Base-by-base conservation (phyloP, 2,329 filamentous ascomycete genomes). In the Annulohypoxylon truncatum region DNA sequence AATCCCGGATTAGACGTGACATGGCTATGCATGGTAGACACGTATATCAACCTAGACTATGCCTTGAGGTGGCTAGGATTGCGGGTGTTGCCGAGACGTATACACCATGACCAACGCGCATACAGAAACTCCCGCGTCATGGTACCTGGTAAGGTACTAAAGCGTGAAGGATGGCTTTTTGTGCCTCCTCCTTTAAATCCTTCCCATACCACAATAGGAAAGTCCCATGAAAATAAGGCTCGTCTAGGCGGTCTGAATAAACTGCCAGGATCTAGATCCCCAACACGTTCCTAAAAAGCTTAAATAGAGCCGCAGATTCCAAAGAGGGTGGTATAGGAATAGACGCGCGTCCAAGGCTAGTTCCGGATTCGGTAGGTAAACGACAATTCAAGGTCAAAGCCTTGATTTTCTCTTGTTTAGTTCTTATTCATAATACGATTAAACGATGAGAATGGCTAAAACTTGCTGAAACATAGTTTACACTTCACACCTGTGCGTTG, bases 251-350 rank as follows among this genome's bases (percentile, higher is more conserved):
- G 47, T 22, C 47, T 33, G 26, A 20, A 7, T 28, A 18, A 33
- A 4, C n/a, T 13, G 31, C 24, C 15, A 5, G 31, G 48, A 52
- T 52, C 29, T 24, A 24, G 29, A 52, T 52, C 31, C 48, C 13
- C 26, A 18, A 20, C 29, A 38, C 15, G 15, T 24, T 1, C 13
- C 4, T 24, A 33, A 33, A n/a, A 38, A 52, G 48, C 48, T 38
- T 52, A 52, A 52, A 52, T 24, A 38, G 29, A 52, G 48, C 31
- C 48, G 31, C 31, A 35, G 13, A 52, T 52, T 29, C 13, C 3
- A 35, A 22, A 52, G 12, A 52, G 31, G 18, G 18, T 1, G 18
- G n/a, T 8, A 7, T 24, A 12, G 10, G 18, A 52, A n/a, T 52
- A 35, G 12, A 35, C 29, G 31, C 20, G 29, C 9, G 18, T 38